Percentiles rank a stretch among this genome's conserved stretches.
Conservation (phyloP, 768 basidiomycete species). For the Lepiota brunneoincarnata region DNA sequence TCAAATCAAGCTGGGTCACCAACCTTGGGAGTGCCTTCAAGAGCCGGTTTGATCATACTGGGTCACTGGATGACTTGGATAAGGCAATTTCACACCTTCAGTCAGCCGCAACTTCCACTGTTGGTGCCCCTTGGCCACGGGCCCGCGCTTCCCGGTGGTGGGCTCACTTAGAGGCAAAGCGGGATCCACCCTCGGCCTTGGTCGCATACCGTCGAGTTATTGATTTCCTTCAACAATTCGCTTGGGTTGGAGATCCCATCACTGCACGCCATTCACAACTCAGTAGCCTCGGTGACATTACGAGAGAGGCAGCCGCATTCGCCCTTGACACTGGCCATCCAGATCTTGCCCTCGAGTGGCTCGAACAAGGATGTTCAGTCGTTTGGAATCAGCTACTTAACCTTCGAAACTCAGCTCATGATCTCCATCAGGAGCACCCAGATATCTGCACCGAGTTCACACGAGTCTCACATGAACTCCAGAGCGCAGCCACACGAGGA, state of each 20-base stretch:
- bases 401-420: conserved; percentile 18
- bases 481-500: too few species aligned
- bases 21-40: too few species aligned
- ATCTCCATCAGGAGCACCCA: neutral
- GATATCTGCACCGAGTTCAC: too few species aligned
- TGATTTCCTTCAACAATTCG: neutral
- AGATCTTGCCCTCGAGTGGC: conserved; percentile 18
- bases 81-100: too few species aligned
- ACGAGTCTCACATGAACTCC: too few species aligned
- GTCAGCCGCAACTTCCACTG: too few species aligned
- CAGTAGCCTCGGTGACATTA: neutral
- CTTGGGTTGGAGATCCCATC: too few species aligned
- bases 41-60: too few species aligned
- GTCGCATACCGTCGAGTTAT: neutral
- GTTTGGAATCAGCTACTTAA: conserved; percentile 19
- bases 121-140: too few species aligned
- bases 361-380: conserved; percentile 23
- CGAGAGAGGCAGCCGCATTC: neutral
- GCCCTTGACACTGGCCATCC: neutral
- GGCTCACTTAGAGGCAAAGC: neutral
- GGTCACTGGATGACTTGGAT: too few species aligned
- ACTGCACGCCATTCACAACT: neutral
- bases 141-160: too few species aligned
- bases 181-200: neutral
- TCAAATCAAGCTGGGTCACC: too few species aligned